Evolutionary conservation across 371 early-diverging fungal genomes (phyloP), one percentile per base, ranked within the genome.

Genomic region (Rhizopus sp.): DNA sequence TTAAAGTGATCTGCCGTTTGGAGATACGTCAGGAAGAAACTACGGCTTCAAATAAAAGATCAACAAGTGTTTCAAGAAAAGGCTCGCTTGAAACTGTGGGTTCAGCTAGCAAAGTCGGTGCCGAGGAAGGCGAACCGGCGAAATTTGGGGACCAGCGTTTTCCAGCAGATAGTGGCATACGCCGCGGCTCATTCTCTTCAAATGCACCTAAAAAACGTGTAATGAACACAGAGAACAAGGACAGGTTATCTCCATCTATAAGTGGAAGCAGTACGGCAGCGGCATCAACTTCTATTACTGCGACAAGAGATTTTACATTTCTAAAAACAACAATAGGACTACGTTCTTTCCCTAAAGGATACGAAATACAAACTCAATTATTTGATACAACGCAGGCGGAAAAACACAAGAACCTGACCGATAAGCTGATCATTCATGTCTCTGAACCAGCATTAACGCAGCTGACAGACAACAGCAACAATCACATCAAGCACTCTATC

Each of bases 291-390:
- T 7, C 15, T 17, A 44, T 17, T 6, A 3, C 44, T 7, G 3
- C 34, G 3, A 35, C 46, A 7, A 16, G 41, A 41, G 17, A 23
- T 38, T 23, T 52, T 13, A 55, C 53, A 0, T 51, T 55, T 34
- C n/a, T 64, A 17, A 44, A 60, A 42, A 33, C 48, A 2, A 42
- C 55, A 12, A 40, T 61, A 2, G 66, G 61, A 41, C 47, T 66
- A n/a, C 58, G 62, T 3, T 35, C 50, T 1, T 66, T 48, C 31
- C 23, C 57, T 30, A 66, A 57, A 17, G 66, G 66, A 3, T 66
- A 66, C 31, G 60, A 60, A 53, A 54, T 66, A 1, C 40, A 40
- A 31, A 52, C 55, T 5, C 62, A 66, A 17, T n/a, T 66, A n/a
- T 57, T 49, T 33, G 46, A 61, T 41, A 10, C 46, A 7, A 17